Evolutionary conservation across 257 asterid species (phyloP).

Genomic region (Rubia yunnanensis): DNA sequence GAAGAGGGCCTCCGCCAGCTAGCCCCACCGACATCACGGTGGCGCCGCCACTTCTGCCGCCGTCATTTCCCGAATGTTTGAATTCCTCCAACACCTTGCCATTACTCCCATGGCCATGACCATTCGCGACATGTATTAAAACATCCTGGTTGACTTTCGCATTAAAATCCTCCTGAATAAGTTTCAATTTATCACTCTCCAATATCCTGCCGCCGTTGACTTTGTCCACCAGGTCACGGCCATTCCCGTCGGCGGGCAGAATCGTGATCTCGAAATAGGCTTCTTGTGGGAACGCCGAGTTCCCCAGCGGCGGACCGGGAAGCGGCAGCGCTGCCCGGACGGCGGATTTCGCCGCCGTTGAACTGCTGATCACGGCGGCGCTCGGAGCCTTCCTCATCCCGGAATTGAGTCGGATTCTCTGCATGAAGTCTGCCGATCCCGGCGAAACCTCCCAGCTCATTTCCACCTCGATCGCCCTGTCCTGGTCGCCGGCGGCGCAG

Average conservation of each 20-base stretch:
- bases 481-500: slow-evolving; percentile 29
- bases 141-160: slow-evolving; percentile 30
- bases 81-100: slow-evolving; percentile 30
- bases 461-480: slow-evolving; percentile 28
- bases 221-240: slow-evolving; percentile 2
- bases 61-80: slow-evolving; percentile 19
- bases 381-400: slow-evolving; percentile 15
- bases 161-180: slow-evolving; percentile 50
- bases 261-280: slow-evolving; percentile 78
- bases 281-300: slow-evolving; percentile 76
- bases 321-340: slow-evolving; percentile 56
- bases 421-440: slow-evolving; percentile 80
- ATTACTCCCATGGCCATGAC: slow-evolving; percentile 23
- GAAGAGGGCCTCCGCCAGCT: slow-evolving; percentile 39
- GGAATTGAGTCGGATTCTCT: slow-evolving; percentile 62
- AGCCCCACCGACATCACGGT: slow-evolving; percentile 46
- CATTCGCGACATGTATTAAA: slow-evolving; percentile 20
- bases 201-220: slow-evolving; percentile 23
- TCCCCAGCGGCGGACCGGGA: slow-evolving; percentile 78
- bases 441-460: slow-evolving; percentile 77
- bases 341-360: slow-evolving; percentile 34
- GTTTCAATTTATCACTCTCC: slow-evolving; percentile 64
- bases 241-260: slow-evolving; percentile 19
- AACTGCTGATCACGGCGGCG: neutral
- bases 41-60: slow-evolving; percentile 21